Base-by-base conservation (phyloP, 2,329 filamentous ascomycete species). In the Chrysoporthe puriensis region DNA sequence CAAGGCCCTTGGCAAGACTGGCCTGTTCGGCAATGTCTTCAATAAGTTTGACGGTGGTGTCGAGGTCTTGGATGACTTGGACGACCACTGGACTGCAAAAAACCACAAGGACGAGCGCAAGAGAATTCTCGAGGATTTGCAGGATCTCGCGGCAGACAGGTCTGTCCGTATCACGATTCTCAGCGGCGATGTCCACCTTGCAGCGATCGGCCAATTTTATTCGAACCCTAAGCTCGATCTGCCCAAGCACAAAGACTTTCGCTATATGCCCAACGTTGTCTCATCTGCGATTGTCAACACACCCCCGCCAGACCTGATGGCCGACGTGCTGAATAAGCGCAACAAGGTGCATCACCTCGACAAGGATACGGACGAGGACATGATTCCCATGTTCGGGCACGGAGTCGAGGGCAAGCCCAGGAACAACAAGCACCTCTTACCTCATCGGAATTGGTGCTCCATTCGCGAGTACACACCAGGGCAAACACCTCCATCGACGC, bases 61-160 rank as follows among this genome's bases (percentile, higher is more conserved):
- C 6, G 96, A 98, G 78, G 92, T 98, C 16, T 83, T 97, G 40
- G 94, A 97, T 76, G 94, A 97, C 73, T 81, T 97, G 11, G 95
- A 97, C 76, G 96, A 98, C 77, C 95, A 99, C 76, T 99, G 96
- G 96, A 97, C 95, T 0, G 93, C 95, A 48, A 97, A 93, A 76
- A 92, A 94, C 75, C 94, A 98, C 81, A 99, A 98, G 77, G 85
- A 88, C 36, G 96, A 99, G 79, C 89, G 96, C 62, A 92, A 90
- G 70, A 91, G 92, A 78, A 85, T 98, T 70, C 88, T 99, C 52
- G 91, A 96, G 76, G 94, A 97, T 74, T 82, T 99, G 36, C 96
- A 99, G 78, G 93, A 97, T 74, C 84, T 99, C 68, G 94, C 96
- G 9, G 93, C 93, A 32, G 93, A 96, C 77, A 97, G 97, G 77